These are phyloP conservation scores for Alectoria sarmentosa DNA, from an alignment of 495 filamentous ascomycete species.

Conservation along the genomic window DNA sequence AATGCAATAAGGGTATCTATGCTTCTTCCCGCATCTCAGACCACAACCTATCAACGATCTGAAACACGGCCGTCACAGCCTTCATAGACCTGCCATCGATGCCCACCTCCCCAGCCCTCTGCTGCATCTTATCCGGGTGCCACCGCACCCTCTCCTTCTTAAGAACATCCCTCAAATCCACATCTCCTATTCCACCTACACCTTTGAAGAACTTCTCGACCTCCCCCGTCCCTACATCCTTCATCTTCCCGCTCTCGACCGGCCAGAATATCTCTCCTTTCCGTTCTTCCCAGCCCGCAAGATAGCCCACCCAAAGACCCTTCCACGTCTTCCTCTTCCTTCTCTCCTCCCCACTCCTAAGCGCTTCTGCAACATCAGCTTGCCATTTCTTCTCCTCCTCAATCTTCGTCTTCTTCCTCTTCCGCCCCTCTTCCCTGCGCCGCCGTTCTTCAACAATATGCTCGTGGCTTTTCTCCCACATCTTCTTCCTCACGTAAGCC, in stretches of 20 bases:
- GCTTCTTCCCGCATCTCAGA: conserved; percentile 38
- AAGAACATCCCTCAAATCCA: conserved; percentile 50
- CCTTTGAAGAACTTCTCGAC: conserved; percentile 57
- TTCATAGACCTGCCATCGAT: conserved; percentile 63
- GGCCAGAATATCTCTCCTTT: conserved; percentile 67
- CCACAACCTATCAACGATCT: conserved; percentile 83
- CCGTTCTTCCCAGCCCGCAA: conserved; percentile 34
- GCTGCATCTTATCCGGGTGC: conserved; percentile 98
- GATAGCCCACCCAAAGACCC: conserved; percentile 58
- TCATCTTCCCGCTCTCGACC: conserved; percentile 52
- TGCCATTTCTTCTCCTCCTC: conserved; percentile 40
- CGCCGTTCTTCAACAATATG: conserved; percentile 59
- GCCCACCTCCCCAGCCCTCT: conserved; percentile 62
- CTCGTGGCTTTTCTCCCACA: conserved; percentile 85
- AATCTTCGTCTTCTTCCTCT: conserved; percentile 37
- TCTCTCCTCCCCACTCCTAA: conserved; percentile 45
- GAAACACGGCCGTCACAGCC: conserved; percentile 84
- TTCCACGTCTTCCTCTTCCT: conserved; percentile 44
- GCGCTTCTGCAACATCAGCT: conserved; percentile 44
- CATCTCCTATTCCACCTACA: conserved; percentile 34
- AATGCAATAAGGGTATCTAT: conserved; percentile 13
- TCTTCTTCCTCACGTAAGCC: conserved; percentile 69
- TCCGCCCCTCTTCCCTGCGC: conserved; percentile 49
- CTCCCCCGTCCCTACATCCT: conserved; percentile 54
- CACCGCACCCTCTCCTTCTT: conserved; percentile 86